These are phyloP conservation scores for Penicillium hordei DNA, from an alignment of 2,329 filamentous ascomycete genomes.

Conservation along the genomic window DNA sequence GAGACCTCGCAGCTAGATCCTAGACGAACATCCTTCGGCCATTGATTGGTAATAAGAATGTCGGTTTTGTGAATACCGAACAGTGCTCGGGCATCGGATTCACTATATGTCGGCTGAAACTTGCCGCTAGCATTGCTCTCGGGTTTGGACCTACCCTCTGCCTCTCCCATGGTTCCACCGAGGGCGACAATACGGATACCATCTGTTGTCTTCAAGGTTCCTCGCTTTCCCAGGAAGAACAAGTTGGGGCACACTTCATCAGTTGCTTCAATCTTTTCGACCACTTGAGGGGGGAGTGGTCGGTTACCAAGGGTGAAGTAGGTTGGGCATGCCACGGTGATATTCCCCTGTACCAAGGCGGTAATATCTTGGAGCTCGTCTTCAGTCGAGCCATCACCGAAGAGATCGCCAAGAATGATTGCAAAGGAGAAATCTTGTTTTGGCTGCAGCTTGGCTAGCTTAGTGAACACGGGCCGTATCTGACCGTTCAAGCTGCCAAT, in stretches of 20 bases:
- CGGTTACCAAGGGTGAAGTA: conserved; percentile 83
- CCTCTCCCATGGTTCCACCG: conserved; percentile 63
- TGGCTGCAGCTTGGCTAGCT: conserved; percentile 73
- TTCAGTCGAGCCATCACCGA: conserved; percentile 53
- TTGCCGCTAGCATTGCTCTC: conserved; percentile 56
- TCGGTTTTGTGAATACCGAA: conserved; percentile 76
- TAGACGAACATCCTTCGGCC: conserved; percentile 72
- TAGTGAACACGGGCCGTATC: conserved; percentile 72
- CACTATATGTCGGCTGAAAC: conserved; percentile 73
- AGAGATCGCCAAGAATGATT: conserved; percentile 81
- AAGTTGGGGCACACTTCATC: conserved; percentile 84
- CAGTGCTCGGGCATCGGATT: conserved; percentile 72
- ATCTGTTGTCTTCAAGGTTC: conserved; percentile 83
- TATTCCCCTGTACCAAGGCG: conserved; percentile 68
- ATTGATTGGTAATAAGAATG: conserved; percentile 81
- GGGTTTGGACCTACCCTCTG: conserved; percentile 28
- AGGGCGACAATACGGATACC: conserved; percentile 84
- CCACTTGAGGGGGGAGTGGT: conserved; percentile 68
- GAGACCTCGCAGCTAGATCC: conserved; percentile 60
- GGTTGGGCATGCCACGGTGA: conserved; percentile 74
- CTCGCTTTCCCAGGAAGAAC: conserved; percentile 83
- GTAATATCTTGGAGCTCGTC: conserved; percentile 60
- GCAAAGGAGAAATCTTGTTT: conserved; percentile 89
- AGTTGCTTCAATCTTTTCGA: conserved; percentile 70
- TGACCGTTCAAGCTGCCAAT: conserved; percentile 80